Conservation (phyloP, 2,329 filamentous ascomycete species). For the Venturia pyrina region DNA sequence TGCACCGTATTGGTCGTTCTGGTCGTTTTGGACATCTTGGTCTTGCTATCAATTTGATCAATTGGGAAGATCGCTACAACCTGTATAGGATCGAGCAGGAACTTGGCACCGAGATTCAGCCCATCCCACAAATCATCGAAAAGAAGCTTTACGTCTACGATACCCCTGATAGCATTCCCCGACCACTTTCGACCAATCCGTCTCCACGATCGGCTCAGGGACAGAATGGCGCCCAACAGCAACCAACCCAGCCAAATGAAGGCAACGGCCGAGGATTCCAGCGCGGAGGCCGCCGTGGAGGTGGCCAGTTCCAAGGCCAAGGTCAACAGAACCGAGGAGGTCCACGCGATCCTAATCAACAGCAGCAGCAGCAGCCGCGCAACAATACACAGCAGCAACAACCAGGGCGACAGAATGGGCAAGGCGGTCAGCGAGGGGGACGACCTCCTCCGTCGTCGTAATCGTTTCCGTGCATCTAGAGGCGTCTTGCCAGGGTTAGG, state of each 20-base stretch:
- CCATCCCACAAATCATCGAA: conserved; percentile 91
- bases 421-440: conserved; percentile 6
- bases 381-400: not conserved
- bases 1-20: conserved; percentile 95
- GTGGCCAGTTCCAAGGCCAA: not conserved
- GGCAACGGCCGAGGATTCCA: not conserved
- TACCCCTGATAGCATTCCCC: conserved; percentile 85
- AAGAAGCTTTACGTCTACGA: conserved; percentile 99
- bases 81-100: conserved; percentile 98
- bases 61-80: conserved; percentile 98
- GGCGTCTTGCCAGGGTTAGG: not conserved
- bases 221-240: not conserved
- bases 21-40: conserved; percentile 95
- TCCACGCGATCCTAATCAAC: conserved; percentile 5
- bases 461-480: not conserved
- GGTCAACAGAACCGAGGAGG: conserved; percentile 7
- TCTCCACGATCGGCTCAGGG: not conserved
- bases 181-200: conserved; percentile 55
- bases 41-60: conserved; percentile 97
- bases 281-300: conserved; percentile 8
- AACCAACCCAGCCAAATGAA: not conserved
- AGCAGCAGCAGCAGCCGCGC: conserved; percentile 6
- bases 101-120: conserved; percentile 90
- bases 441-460: conserved; percentile 2
- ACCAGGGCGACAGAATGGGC: conserved; percentile 9